Evolutionary conservation across 2,329 filamentous ascomycete species (phyloP), one percentile per base, ranked within the genome.

Genomic region (Parastagonospora avenae): DNA sequence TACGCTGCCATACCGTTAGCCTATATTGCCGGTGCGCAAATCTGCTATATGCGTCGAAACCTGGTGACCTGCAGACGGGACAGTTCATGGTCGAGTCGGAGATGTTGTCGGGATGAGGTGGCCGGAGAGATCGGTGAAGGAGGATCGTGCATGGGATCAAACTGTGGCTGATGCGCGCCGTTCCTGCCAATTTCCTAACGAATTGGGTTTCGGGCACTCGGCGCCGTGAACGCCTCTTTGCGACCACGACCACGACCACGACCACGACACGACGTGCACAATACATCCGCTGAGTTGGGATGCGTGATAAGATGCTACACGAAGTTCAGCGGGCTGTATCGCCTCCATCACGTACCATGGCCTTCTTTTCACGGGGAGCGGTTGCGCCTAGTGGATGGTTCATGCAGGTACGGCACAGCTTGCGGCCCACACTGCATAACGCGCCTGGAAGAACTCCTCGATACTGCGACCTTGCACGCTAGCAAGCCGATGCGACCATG

Each of bases 1-100:
- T 64, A 71, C 67, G 57, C 54, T 66, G 65, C 64, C 64, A 62
- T 61, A 55, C 55, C 50, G 51, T 51, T 60, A 63, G 50, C 52
- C 52, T 64, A 57, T 62, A 50, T 48, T 45, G 60, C 50, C 43
- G 38, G 19, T 15, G 45, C 55, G 52, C 29, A 53, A 54, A 32
- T 41, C 48, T 50, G 45, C 37, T 39, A 35, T 43, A 45, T 50
- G 56, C 50, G 44, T 54, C 43, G 48, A 57, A 60, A 59, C 48
- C 46, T 48, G 42, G 48, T 35, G 45, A 52, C 42, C 31, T 49
- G 42, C 27, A 43, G 47, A 49, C 32, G 43, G 51, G 49, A n/a
- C 50, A 47, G 48, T 36, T 31, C 33, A 50, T 38, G 42, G 42
- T 45, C 33, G 47, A 41, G 50, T 52, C 39, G 51, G 37, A 42